These are phyloP conservation scores for Pythium scleroteichum DNA, from an alignment of 352 stramenopile genomes.

Conservation along the genomic window DNA sequence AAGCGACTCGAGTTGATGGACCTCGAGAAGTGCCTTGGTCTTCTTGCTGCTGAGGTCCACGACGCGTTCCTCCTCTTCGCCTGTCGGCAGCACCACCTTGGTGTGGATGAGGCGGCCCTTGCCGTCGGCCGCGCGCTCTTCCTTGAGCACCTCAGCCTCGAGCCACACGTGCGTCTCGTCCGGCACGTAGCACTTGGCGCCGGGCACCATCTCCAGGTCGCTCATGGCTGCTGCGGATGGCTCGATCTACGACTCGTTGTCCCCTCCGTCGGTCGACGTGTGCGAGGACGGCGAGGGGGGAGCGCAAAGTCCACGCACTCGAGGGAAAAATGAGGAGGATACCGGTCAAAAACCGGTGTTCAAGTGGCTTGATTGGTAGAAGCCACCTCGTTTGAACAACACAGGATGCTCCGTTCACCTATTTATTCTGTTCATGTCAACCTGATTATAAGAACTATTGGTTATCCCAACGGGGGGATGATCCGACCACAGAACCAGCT, in stretches of 20 bases:
- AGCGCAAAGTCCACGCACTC: constrained; percentile 9
- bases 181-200: constrained; percentile 85
- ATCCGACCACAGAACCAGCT: constrained; percentile 16
- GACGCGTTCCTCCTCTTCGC: constrained; percentile 51
- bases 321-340: constrained; percentile 28
- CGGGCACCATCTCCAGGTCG: constrained; percentile 56
- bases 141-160: constrained; percentile 67
- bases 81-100: constrained; percentile 56
- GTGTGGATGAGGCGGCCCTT: constrained; percentile 67
- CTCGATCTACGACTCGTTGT: constrained; percentile 4
- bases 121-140: constrained; percentile 60
- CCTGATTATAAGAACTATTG: constrained; percentile 3
- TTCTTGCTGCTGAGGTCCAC: constrained; percentile 75
- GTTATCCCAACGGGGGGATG: neutral
- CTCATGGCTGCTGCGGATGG: constrained; percentile 19
- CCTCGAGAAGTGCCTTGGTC: constrained; percentile 67
- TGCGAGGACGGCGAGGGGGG: neutral
- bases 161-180: constrained; percentile 87
- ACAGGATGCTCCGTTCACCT: neutral
- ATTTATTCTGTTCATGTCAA: neutral
- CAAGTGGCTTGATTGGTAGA: constrained; percentile 9
- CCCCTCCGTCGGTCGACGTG: neutral
- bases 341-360: constrained; percentile 28
- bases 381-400: constrained; percentile 13
- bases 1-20: constrained; percentile 74